A percentile compares a stretch with the other conserved stretches of the same genome.
Conservation (phyloP, 257 asterid species). For the Buddleja alternifolia region DNA sequence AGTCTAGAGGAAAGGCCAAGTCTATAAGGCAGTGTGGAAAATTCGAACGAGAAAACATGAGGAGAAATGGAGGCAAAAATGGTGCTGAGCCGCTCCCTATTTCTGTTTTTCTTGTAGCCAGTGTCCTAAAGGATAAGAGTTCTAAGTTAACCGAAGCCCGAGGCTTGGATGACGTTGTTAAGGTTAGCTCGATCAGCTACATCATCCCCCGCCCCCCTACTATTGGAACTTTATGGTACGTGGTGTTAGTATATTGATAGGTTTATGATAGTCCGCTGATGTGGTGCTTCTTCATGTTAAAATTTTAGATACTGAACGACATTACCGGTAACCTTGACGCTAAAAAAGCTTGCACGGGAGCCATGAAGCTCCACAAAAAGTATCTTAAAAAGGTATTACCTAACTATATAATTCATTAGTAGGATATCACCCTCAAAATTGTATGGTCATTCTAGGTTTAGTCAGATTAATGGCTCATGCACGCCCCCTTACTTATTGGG, state of each 20-base stretch:
- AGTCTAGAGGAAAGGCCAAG: conserved; percentile 62
- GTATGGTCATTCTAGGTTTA: conserved; percentile 1
- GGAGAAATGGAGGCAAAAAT: conserved; percentile 46
- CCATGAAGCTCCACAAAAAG: conserved; percentile 93
- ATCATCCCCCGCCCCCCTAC: too few relatives aligned
- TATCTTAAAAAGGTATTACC: conserved; percentile 73
- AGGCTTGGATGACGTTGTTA: conserved; percentile 89
- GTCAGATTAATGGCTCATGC: background rate
- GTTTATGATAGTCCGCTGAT: background rate
- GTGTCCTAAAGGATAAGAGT: conserved; percentile 84
- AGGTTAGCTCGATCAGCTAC: conserved; percentile 50
- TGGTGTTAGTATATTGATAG: conserved; percentile 3
- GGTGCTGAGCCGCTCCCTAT: conserved; percentile 71
- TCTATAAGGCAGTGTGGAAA: conserved; percentile 78
- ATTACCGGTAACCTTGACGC: conserved; percentile 87
- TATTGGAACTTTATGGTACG: background rate
- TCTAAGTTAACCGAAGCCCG: conserved; percentile 83
- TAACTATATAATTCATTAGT: background rate
- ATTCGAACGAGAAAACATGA: conserved; percentile 77
- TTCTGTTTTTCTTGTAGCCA: conserved; percentile 90
- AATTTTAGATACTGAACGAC: conserved; percentile 75
- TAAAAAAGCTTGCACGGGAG: conserved; percentile 78
- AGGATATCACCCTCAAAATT: background rate
- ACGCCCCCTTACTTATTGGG: too few relatives aligned
- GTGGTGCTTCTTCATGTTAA: background rate